Conservation (phyloP, 1,284 basidiomycete species). For the Trametes hirsuta region DNA sequence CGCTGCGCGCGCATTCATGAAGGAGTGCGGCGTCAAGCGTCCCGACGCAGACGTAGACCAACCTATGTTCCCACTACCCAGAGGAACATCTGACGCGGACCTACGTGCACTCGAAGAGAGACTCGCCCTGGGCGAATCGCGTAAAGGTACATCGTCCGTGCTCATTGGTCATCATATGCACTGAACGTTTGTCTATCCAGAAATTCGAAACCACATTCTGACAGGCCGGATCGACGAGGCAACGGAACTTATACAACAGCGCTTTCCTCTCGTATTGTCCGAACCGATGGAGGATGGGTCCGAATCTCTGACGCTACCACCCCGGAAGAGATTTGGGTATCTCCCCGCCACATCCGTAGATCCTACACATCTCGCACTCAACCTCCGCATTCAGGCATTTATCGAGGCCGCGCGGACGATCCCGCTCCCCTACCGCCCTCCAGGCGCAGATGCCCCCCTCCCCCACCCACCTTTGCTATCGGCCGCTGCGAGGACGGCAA, state of each 20-base stretch:
- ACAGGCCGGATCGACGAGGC: conserved; percentile 74
- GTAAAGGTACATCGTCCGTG: conserved; percentile 54
- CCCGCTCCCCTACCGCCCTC: conserved; percentile 54
- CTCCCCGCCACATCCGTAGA: conserved; percentile 63
- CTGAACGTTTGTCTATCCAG: conserved; percentile 41
- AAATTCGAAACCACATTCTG: conserved; percentile 67
- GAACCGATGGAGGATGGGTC: conserved; percentile 27
- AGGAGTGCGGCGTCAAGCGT: conserved; percentile 62
- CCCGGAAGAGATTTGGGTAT: conserved; percentile 42
- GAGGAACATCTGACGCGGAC: conserved; percentile 18
- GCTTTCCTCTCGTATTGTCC: conserved; percentile 72
- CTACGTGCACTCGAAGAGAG: conserved; percentile 38
- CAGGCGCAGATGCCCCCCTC: conserved; percentile 20
- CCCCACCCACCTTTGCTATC: conserved; percentile 14
- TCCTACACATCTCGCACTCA: conserved; percentile 75
- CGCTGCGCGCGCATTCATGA: conserved; percentile 72
- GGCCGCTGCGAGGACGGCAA: background rate
- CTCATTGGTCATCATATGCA: background rate
- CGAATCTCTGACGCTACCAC: conserved; percentile 2
- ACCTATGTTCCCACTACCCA: conserved; percentile 40
- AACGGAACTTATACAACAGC: conserved; percentile 59
- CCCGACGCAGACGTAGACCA: conserved; percentile 71
- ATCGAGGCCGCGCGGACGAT: conserved; percentile 79
- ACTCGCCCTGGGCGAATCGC: conserved; percentile 51
- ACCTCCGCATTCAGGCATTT: conserved; percentile 83